phyloP scores from a whole-genome alignment of 345 rosid genomes.

The Eucalyptus virginea region DNA sequence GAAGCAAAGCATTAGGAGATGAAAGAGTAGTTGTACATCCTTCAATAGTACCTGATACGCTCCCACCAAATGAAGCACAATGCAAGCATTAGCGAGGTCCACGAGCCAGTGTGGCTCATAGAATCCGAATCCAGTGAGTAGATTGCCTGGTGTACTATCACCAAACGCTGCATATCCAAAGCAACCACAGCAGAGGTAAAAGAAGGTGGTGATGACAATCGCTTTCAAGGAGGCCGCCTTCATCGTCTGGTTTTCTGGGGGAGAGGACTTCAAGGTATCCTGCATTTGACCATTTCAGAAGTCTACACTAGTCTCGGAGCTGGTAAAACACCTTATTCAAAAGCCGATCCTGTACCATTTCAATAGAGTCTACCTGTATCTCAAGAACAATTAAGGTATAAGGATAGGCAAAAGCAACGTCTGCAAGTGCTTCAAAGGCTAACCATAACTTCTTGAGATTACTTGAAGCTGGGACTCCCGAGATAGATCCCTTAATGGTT shows the following conservation, averaged over 20 bases:
- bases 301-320: neutral
- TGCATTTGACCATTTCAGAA: neutral
- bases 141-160: constrained; percentile 34
- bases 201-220: constrained; percentile 10
- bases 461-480: constrained; percentile 2
- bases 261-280: constrained; percentile 36
- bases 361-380: constrained; percentile 14
- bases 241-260: constrained; percentile 32
- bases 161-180: constrained; percentile 53
- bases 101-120: constrained; percentile 16
- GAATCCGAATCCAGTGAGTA: constrained; percentile 40
- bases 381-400: constrained; percentile 15
- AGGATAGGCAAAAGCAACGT: constrained; percentile 19
- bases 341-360: neutral
- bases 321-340: neutral
- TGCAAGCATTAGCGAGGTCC: neutral
- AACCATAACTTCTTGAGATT: constrained; percentile 1
- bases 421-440: constrained; percentile 11
- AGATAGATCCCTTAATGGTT: constrained; percentile 12
- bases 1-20: neutral
- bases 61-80: neutral
- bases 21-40: neutral
- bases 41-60: neutral
- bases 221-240: constrained; percentile 28
- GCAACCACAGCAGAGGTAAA: constrained; percentile 29